Percentiles rank a stretch among this genome's conserved stretches.
These are phyloP conservation scores for Phytopythium cucurbitacearum DNA, from an alignment of 352 stramenopile species.

Conservation along the genomic window DNA sequence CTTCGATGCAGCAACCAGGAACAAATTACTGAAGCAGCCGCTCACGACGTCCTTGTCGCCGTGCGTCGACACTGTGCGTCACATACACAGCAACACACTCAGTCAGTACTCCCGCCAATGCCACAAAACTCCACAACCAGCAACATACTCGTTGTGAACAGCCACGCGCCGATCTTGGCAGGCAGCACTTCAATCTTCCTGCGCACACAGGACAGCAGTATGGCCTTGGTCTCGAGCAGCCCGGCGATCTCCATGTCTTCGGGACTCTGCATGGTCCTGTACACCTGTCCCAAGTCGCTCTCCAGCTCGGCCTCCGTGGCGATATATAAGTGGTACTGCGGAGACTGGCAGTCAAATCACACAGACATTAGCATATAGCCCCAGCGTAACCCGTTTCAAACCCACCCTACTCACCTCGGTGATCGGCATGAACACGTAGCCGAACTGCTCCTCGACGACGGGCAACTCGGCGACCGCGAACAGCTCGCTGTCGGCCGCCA, in stretches of 20 bases:
- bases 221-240: conserved; percentile 71
- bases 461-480: conserved; percentile 37
- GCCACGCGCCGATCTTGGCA: conserved; percentile 59
- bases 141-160: conserved; percentile 74
- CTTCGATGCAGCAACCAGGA: conserved; percentile 31
- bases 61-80: conserved; percentile 63
- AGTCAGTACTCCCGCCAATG: not conserved
- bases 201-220: conserved; percentile 53
- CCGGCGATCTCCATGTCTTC: conserved; percentile 43
- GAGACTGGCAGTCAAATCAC: conserved; percentile 18
- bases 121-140: not conserved
- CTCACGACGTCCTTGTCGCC: conserved; percentile 56
- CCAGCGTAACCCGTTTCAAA: not conserved
- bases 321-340: conserved; percentile 53
- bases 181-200: conserved; percentile 33
- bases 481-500: conserved; percentile 56
- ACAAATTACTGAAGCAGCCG: conserved; percentile 74
- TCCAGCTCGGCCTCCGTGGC: conserved; percentile 47
- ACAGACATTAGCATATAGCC: not conserved
- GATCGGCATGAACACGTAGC: conserved; percentile 80
- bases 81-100: conserved; percentile 6
- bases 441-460: conserved; percentile 64
- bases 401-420: conserved; percentile 26
- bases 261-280: conserved; percentile 53
- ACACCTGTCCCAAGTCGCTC: conserved; percentile 53